Evolutionary conservation across 805 yeast species (phyloP).

Genomic region (Candida boidinii): DNA sequence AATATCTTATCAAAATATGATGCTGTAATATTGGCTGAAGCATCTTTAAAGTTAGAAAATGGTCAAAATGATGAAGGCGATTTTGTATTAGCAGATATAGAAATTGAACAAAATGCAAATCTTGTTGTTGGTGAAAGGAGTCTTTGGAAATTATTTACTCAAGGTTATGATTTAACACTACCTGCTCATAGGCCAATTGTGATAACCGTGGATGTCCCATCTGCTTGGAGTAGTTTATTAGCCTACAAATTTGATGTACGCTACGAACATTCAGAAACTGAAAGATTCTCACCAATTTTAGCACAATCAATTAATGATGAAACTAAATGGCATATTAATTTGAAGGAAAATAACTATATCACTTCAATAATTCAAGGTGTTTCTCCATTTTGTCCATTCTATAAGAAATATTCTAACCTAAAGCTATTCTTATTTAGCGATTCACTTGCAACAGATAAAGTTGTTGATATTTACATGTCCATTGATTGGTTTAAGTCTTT

Average conservation of each 20-base stretch:
- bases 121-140: constrained; percentile 22
- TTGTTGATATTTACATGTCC: constrained; percentile 31
- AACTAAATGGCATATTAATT: constrained; percentile 67
- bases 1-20: constrained; percentile 35
- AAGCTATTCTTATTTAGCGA: constrained; percentile 43
- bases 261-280: constrained; percentile 17
- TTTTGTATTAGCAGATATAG: constrained; percentile 31
- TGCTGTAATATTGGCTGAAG: constrained; percentile 39
- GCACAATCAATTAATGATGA: constrained; percentile 65
- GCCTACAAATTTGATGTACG: constrained; percentile 34
- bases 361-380: constrained; percentile 47
- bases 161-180: constrained; percentile 31
- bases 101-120: constrained; percentile 14
- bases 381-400: constrained; percentile 43
- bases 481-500: constrained; percentile 55
- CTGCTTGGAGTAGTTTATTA: constrained; percentile 54
- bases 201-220: constrained; percentile 40
- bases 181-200: constrained; percentile 36
- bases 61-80: constrained; percentile 12
- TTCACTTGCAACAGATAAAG: constrained; percentile 22
- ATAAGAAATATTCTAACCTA: constrained; percentile 16
- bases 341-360: constrained; percentile 30
- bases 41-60: no score
- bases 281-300: constrained; percentile 50
- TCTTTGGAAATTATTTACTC: constrained; percentile 28